Evolutionary conservation across 495 filamentous ascomycete genomes (phyloP), one percentile per base, ranked within the genome.

Genomic region (Trichoderma erinaceum): DNA sequence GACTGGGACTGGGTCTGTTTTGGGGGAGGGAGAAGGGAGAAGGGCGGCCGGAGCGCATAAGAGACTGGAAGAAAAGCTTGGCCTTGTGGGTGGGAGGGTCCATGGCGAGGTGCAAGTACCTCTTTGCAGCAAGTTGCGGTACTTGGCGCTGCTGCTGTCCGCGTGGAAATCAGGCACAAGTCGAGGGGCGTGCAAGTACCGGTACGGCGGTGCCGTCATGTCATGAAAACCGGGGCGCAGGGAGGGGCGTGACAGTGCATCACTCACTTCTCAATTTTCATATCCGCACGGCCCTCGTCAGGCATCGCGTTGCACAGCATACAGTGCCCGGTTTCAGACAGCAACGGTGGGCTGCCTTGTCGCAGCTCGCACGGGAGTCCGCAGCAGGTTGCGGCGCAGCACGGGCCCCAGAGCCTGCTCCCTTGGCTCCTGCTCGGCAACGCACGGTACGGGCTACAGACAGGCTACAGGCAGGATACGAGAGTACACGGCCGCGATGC

Each of bases 351-450:
- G 50, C 15, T 11, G 15, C 23, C 21, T 11, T 56, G 15, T 32
- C 56, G 56, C 56, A 61, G 56, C 56, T 29, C n/a, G 44, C n/a
- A 48, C 56, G 56, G 56, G 56, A 27, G 13, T 32, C 56, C 56
- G 56, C 56, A 61, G 56, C 56, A 61, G 23, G 23, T 27, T 16
- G 56, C 11, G 35, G 56, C 16, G 56, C 10, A 12, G 56, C 56
- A 61, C 56, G 56, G 56, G 25, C 56, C 52, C 50, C 56, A 13
- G 23, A 2, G 56, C 56, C 15, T 12, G 23, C n/a, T 21, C 56
- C 56, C 13, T 3, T 32, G 11, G 13, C 52, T 32, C 52, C 11
- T 18, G 56, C 56, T 18, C n/a, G 56, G 8, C 15, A 13, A 32
- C 25, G 25, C 56, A 61, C 44, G 21, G 50, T 56, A 56, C 50